phyloP scores from a whole-genome alignment of 208 protist species.

The Acanthamoeba triangularis region DNA sequence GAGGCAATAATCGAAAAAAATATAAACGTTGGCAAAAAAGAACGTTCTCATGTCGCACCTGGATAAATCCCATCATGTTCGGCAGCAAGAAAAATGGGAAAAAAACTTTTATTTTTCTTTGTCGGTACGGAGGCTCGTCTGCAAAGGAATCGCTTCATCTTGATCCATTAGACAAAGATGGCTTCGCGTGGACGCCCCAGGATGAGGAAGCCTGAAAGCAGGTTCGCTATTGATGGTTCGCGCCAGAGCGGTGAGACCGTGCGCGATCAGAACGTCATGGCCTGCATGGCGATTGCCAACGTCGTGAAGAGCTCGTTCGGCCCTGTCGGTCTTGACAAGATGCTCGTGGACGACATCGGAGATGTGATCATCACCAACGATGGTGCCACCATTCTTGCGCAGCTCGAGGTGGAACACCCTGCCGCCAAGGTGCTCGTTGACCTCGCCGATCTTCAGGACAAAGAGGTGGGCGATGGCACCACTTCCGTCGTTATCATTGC shows the following conservation, averaged over 20 bases:
- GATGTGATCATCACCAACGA: conserved; percentile 99
- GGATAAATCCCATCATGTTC: too few species aligned
- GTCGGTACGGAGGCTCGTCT: too few species aligned
- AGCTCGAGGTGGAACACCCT: conserved; percentile 96
- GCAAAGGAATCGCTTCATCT: background rate
- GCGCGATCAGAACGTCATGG: conserved; percentile 93
- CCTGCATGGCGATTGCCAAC: conserved; percentile 98
- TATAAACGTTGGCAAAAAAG: too few species aligned
- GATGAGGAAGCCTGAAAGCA: conserved; percentile 39
- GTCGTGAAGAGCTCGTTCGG: conserved; percentile 99
- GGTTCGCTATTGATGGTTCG: conserved; percentile 60
- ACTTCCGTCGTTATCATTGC: conserved; percentile 99
- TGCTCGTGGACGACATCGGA: conserved; percentile 99
- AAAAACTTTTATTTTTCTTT: too few species aligned
- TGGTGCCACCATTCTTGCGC: conserved; percentile 98
- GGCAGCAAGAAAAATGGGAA: too few species aligned
- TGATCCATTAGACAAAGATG: background rate
- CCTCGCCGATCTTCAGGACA: conserved; percentile 99
- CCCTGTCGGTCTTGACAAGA: conserved; percentile 99
- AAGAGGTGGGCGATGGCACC: conserved; percentile 95
- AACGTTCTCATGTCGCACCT: too few species aligned
- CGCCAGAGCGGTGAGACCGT: conserved; percentile 40
- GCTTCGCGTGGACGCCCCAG: conserved; percentile 2
- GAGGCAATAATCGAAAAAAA: background rate
- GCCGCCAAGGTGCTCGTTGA: conserved; percentile 98